Evolutionary conservation across 441 rosid species (phyloP), one percentile per base, ranked within the genome.

Genomic region (Populus tomentosa): DNA sequence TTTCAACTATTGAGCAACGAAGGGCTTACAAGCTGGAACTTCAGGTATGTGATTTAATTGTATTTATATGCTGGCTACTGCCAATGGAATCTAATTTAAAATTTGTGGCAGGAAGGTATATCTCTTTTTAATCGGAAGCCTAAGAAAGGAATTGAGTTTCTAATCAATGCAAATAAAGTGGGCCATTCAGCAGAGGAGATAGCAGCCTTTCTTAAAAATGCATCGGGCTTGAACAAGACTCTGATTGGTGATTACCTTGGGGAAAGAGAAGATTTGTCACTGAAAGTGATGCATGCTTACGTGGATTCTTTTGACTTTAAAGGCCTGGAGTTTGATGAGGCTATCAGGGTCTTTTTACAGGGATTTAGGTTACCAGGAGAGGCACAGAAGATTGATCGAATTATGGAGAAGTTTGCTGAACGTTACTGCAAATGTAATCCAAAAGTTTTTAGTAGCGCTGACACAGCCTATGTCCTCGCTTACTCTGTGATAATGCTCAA

Each of bases 311-410:
- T 93, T 82, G 94, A 97, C 65, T 94, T 97, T 80, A 90, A 88
- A 86, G 91, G 84, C 79, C 87, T 92, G 97, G 93, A 93, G 76
- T 97, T 97, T 87, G 99, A 97, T 75, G 97, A 97, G 87, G 98
- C 99, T 76, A 93, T 97, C 66, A 89, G 98, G 81, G 81, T 83
- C 85, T 90, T 94, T 81, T 85, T 97, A 53, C 92, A 85, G 82
- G 97, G 98, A 76, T 97, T 97, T 85, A 92, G 98, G 83, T 86
- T 97, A 88, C 99, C 99, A 16, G 99, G 99, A 78, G 99, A 97
- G 87, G 99, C 99, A 74, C 98, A 97, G 82, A 97, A 97, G 88
- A 97, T 97, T 82, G 98, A 97, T 79, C 88, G 98, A 69, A 93
- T 94, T 80, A 97, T 94, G 99, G 99, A 97, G 85, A 97, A 97